Evolutionary conservation across 108 stramenopile species (phyloP), one percentile per base, ranked within the genome.

Genomic region (Seminavis robusta): DNA sequence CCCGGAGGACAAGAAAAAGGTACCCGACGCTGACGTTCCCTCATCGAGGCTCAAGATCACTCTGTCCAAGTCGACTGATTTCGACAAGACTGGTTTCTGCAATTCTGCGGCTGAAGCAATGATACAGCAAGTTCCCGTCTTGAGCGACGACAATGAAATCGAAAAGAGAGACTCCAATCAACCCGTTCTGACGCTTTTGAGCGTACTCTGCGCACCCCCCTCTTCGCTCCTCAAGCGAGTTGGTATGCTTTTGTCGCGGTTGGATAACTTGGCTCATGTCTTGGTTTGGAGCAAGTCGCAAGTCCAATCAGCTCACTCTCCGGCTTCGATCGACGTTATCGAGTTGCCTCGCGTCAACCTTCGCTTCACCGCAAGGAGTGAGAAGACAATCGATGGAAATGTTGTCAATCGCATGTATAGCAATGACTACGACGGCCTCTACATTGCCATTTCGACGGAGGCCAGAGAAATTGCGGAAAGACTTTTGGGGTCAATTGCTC

Each of bases 311-410:
- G 69, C 80, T n/a, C 79, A 91, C 43, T 71, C 84, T 32, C 62
- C 80, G 16, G 83, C 81, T 23, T 72, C 94, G 2, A 89, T 93
- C 45, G 94, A 97, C 63, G 61, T 87, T 33, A 85, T 97, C 42
- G 97, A 98, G 69, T 86, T 99, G 10, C 97, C 98, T 9, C 77
- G 98, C 29, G 87, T 99, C 25, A 92, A 94, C 41, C 63, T 99
- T 10, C 90, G 92, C 15, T 99, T 99, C 70, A 81, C 79, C 42
- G 76, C 88, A 7, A 90, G 84, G 54, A 48, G 69, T 33, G 77
- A 83, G 23, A 80, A 78, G 52, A 69, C 71, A 33, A 64, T 71
- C 31, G 87, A 90, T 49, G 88, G 88, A 21, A 71, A 69, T 23
- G 73, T 74, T 24, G 81, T 89, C 34, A 69, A 77, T 23, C 83